A percentile compares a stretch with the other conserved stretches of the same genome.
Conservation (phyloP, 1,284 basidiomycete genomes). For the Austroboletus rostrupii region DNA sequence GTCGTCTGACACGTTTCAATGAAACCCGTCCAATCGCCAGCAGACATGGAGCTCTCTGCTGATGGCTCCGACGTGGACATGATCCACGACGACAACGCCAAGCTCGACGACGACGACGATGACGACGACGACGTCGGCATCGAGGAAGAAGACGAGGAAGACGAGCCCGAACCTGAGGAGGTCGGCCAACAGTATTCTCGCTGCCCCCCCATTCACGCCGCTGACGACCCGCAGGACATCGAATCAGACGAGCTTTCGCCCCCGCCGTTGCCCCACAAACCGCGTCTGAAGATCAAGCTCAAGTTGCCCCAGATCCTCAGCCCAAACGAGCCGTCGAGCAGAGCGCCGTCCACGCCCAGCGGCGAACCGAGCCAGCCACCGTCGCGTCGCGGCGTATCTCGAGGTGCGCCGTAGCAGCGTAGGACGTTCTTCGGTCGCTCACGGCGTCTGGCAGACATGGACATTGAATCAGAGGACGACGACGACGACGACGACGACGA, state of each 20-base stretch:
- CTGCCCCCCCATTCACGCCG: background rate
- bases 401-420: constrained; percentile 24
- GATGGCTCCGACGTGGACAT: constrained; percentile 27
- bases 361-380: constrained; percentile 29
- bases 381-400: constrained; percentile 29
- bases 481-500: constrained; percentile 42
- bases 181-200: constrained; percentile 1
- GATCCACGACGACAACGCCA: constrained; percentile 26
- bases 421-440: background rate
- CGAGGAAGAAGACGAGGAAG: constrained; percentile 25
- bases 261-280: constrained; percentile 31
- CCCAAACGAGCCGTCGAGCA: constrained; percentile 36
- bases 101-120: constrained; percentile 29
- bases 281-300: constrained; percentile 61
- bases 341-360: constrained; percentile 37
- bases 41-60: constrained; percentile 24
- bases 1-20: background rate
- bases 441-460: constrained; percentile 33
- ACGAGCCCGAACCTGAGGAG: constrained; percentile 19
- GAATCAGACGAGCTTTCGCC: constrained; percentile 37
- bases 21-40: constrained; percentile 9
- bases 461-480: constrained; percentile 59
- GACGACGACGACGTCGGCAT: constrained; percentile 24
- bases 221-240: constrained; percentile 13
- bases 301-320: constrained; percentile 48